Percentiles rank a stretch among this genome's conserved stretches.
Evolutionary conservation across 164 flowering plant genomes (phyloP).

Genomic region (Nelumbo lutea): DNA sequence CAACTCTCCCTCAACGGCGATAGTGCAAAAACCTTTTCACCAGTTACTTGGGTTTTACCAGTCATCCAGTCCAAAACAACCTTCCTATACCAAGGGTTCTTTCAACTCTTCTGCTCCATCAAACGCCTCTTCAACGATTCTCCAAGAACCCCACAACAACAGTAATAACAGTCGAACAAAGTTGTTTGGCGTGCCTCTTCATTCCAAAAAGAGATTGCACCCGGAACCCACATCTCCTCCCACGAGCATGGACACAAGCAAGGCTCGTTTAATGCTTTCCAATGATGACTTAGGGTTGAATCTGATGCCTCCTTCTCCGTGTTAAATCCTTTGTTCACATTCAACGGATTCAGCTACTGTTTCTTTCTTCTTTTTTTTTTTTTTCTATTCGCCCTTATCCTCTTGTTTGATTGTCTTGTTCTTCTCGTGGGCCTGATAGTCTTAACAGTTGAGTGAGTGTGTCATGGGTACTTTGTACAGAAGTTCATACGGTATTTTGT

Average conservation of each 20-base stretch:
- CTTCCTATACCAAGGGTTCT: slow-evolving; percentile 13
- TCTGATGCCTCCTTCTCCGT: slow-evolving; percentile 79
- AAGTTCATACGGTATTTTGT: slow-evolving; percentile 14
- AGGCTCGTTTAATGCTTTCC: slow-evolving; percentile 48
- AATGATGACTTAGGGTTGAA: slow-evolving; percentile 76
- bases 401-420: slow-evolving; percentile 9
- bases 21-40: slow-evolving; percentile 31
- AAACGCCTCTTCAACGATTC: slow-evolving; percentile 27
- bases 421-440: slow-evolving; percentile 5
- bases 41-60: slow-evolving; percentile 33
- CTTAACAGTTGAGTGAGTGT: slow-evolving; percentile 12
- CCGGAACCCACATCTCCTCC: slow-evolving; percentile 43
- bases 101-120: slow-evolving; percentile 28
- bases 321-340: slow-evolving; percentile 20
- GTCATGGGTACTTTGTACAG: slow-evolving; percentile 15
- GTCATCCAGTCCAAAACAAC: slow-evolving; percentile 23
- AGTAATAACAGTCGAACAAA: slow-evolving; percentile 31
- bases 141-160: slow-evolving; percentile 32
- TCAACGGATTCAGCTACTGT: slow-evolving; percentile 6
- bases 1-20: slow-evolving; percentile 2
- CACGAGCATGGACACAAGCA: slow-evolving; percentile 32
- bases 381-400: slow-evolving; percentile 4
- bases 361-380: slow-evolving; percentile 1
- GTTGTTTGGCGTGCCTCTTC: slow-evolving; percentile 81
- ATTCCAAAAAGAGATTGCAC: slow-evolving; percentile 78